A percentile compares a stretch with the other conserved stretches of the same genome.
These are phyloP conservation scores for Excoecaria cochinchinensis DNA, from an alignment of 345 rosid species.

Conservation along the genomic window DNA sequence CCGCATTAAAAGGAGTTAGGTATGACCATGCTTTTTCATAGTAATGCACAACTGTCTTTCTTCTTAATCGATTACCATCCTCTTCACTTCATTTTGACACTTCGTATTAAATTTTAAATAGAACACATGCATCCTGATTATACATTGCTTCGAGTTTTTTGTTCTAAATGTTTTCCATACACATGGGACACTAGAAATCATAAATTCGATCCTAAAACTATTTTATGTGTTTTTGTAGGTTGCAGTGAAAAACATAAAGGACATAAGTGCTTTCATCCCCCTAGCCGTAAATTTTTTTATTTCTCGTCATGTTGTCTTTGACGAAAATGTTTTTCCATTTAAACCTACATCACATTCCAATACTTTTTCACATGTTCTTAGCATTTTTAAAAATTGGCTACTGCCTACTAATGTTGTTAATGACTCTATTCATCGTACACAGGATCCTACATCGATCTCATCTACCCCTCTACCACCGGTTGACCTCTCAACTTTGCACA, in stretches of 20 bases:
- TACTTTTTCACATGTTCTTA: background rate
- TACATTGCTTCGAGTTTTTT: background rate
- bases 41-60: background rate
- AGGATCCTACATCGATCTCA: background rate
- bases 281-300: background rate
- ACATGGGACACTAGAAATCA: background rate
- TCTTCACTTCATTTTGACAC: background rate
- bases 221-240: background rate
- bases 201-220: background rate
- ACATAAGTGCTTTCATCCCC: background rate
- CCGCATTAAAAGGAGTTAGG: background rate
- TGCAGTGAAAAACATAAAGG: background rate
- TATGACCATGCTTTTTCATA: background rate
- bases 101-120: background rate
- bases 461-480: background rate
- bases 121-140: background rate
- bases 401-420: background rate
- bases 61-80: background rate
- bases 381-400: background rate
- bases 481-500: no score
- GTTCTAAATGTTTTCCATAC: background rate
- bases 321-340: background rate
- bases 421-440: background rate
- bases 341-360: background rate
- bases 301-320: background rate